phyloP scores from a whole-genome alignment of 2,329 filamentous ascomycete species.

The Xenoacremonium recifei region DNA sequence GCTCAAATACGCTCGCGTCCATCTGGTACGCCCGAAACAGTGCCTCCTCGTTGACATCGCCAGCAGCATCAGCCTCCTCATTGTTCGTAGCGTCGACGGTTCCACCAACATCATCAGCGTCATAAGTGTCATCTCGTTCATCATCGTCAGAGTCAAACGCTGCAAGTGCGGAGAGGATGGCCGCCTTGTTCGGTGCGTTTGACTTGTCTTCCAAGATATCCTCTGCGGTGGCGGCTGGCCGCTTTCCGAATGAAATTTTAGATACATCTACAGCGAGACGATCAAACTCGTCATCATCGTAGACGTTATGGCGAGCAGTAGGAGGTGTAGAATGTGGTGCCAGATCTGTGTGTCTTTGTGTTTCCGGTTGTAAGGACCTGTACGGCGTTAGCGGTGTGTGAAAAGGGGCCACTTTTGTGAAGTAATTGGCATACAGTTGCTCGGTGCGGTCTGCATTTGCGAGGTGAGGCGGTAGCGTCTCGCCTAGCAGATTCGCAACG shows the following conservation, averaged over 20 bases:
- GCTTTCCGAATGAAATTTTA: constrained; percentile 78
- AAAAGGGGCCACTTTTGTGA: background rate
- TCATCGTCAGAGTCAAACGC: constrained; percentile 93
- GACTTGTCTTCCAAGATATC: constrained; percentile 65
- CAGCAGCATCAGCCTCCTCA: constrained; percentile 46
- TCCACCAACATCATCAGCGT: constrained; percentile 86
- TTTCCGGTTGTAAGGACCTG: constrained; percentile 27
- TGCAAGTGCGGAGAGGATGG: constrained; percentile 83
- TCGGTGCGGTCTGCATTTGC: constrained; percentile 62
- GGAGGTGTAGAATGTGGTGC: constrained; percentile 60
- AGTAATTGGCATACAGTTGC: constrained; percentile 49
- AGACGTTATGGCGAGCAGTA: constrained; percentile 67
- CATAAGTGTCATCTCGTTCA: constrained; percentile 95
- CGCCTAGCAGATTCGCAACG: constrained; percentile 78
- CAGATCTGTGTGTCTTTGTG: constrained; percentile 36
- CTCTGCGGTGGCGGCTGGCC: constrained; percentile 64
- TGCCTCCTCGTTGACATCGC: constrained; percentile 62
- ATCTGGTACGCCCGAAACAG: constrained; percentile 72
- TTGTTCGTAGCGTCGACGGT: constrained; percentile 72
- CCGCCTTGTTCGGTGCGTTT: constrained; percentile 71
- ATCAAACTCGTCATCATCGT: constrained; percentile 79
- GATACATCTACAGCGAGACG: constrained; percentile 63
- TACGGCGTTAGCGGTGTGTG: constrained; percentile 16
- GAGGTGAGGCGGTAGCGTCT: constrained; percentile 69
- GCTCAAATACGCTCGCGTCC: constrained; percentile 63